Conservation (phyloP, 306 rosid species). For the Gynostemma pentaphyllum region DNA sequence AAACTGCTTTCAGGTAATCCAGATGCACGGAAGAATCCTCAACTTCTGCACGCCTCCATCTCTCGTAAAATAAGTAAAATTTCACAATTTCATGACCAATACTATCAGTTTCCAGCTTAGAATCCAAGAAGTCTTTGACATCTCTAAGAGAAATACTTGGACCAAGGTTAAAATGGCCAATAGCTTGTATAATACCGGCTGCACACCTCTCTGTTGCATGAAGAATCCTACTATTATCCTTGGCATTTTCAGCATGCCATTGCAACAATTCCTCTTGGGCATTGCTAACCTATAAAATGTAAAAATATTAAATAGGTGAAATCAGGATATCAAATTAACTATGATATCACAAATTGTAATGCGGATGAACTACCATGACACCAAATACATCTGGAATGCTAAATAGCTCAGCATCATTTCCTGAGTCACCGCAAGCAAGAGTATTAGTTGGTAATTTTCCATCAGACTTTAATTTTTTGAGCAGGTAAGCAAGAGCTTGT, state of each 20-base stretch:
- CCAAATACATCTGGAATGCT: slow-evolving; percentile 83
- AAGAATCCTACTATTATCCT: slow-evolving; percentile 63
- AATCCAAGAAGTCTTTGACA: slow-evolving; percentile 29
- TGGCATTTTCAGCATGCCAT: slow-evolving; percentile 82
- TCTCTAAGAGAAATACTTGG: slow-evolving; percentile 63
- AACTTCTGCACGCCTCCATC: slow-evolving; percentile 83
- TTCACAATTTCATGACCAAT: slow-evolving; percentile 51
- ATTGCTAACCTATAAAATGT: slow-evolving; percentile 67
- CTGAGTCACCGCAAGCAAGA: slow-evolving; percentile 96
- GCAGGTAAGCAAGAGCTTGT: slow-evolving; percentile 95
- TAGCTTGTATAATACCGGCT: slow-evolving; percentile 87
- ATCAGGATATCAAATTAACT: neutral
- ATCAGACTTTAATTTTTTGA: slow-evolving; percentile 51
- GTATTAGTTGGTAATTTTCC: slow-evolving; percentile 64
- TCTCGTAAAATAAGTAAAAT: slow-evolving; percentile 47
- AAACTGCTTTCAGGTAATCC: slow-evolving; percentile 32
- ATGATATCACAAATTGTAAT: neutral
- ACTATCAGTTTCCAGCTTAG: slow-evolving; percentile 19
- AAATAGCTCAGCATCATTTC: slow-evolving; percentile 95
- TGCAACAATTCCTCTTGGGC: slow-evolving; percentile 94
- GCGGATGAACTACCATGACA: slow-evolving; percentile 60
- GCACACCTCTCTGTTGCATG: slow-evolving; percentile 96
- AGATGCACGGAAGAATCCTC: slow-evolving; percentile 45
- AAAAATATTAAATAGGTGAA: neutral
- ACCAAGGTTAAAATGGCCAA: slow-evolving; percentile 78